Conservation (phyloP, 2,329 filamentous ascomycete genomes). For the Arthroderma sp. region DNA sequence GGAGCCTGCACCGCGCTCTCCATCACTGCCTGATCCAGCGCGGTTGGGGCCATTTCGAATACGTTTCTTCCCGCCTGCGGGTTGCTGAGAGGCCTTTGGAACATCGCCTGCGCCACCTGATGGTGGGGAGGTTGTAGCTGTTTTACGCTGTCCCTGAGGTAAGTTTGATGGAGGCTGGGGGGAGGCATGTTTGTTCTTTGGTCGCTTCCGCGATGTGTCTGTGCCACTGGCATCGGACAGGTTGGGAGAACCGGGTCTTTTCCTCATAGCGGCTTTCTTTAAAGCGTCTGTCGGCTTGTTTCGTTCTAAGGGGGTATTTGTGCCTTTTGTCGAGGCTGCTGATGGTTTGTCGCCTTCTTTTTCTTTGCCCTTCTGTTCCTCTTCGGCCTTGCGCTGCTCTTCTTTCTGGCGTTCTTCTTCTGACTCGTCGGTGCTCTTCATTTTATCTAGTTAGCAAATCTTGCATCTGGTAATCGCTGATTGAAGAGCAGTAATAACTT, state of each 20-base stretch:
- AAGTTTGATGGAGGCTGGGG: conserved; percentile 15
- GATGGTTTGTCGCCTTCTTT: conserved; percentile 35
- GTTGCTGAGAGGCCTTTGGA: conserved; percentile 10
- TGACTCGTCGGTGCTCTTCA: conserved; percentile 47
- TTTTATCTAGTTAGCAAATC: conserved; percentile 12
- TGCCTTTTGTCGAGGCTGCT: conserved; percentile 53
- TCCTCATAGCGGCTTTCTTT: conserved; percentile 48
- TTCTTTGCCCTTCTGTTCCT: conserved; percentile 42
- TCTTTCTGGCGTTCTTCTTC: conserved; percentile 51
- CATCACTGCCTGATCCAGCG: conserved; percentile 42
- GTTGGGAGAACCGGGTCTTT: conserved; percentile 75
- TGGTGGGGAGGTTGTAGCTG: conserved; percentile 1
- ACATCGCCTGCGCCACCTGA: conserved; percentile 1
- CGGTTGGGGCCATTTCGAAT: conserved; percentile 20
- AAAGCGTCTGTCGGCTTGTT: conserved; percentile 39
- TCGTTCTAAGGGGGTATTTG: conserved; percentile 50
- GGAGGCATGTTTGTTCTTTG: conserved; percentile 49
- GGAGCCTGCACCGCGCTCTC: conserved; percentile 39
- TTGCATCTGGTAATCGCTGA: conserved; percentile 13
- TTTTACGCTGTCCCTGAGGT: conserved; percentile 3
- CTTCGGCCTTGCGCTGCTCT: conserved; percentile 46
- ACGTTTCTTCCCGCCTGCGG: conserved; percentile 42
- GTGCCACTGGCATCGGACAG: conserved; percentile 85
- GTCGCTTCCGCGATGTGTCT: conserved; percentile 72
- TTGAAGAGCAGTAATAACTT: conserved; percentile 12